Evolutionary conservation across 2,329 filamentous ascomycete species (phyloP).

Genomic region (Cercospora berteroae): DNA sequence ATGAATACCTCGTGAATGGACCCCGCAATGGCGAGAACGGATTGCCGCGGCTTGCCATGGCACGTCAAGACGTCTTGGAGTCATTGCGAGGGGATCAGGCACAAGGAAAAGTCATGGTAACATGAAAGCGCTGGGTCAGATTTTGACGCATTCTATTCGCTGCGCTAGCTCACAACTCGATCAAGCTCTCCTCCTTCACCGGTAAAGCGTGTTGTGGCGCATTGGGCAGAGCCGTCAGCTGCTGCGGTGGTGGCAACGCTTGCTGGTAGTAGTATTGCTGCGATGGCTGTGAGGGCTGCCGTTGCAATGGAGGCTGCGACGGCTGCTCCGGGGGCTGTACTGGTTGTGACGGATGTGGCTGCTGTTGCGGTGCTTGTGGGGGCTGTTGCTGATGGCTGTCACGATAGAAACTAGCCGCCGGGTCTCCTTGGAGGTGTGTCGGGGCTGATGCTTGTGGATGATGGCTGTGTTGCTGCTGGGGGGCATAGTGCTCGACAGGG

Average conservation of each 20-base stretch:
- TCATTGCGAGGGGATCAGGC: neutral
- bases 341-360: constrained; percentile 17
- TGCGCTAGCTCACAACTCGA: constrained; percentile 21
- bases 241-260: constrained; percentile 12
- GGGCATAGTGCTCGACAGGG: neutral
- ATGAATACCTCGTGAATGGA: neutral
- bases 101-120: neutral
- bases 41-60: neutral
- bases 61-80: neutral
- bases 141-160: constrained; percentile 1
- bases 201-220: constrained; percentile 36
- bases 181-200: constrained; percentile 39
- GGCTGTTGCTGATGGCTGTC: constrained; percentile 35
- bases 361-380: constrained; percentile 13
- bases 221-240: constrained; percentile 36
- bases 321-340: constrained; percentile 14
- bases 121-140: neutral
- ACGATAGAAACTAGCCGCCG: constrained; percentile 60
- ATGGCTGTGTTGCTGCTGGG: constrained; percentile 25
- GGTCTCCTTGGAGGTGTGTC: constrained; percentile 44
- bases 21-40: neutral
- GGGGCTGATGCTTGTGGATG: constrained; percentile 36
- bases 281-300: constrained; percentile 22
- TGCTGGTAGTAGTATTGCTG: constrained; percentile 27
- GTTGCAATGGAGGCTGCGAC: constrained; percentile 22